Percentiles rank a stretch among this genome's conserved stretches.
Evolutionary conservation across 768 basidiomycete genomes (phyloP).

Genomic region (Tulasnella sp.): DNA sequence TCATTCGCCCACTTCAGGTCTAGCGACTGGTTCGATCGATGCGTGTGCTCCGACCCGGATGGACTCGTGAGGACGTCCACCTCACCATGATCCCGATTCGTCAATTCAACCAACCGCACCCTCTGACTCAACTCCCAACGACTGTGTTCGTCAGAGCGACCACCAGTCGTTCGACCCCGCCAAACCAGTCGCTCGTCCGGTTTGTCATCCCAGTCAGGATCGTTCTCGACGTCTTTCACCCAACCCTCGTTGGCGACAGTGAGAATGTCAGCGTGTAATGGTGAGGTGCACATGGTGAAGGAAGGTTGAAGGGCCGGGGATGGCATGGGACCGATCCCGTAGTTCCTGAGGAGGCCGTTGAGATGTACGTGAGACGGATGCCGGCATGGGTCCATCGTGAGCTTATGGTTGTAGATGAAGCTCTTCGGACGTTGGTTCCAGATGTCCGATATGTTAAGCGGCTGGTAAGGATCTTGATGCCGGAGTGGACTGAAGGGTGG

Average conservation of each 20-base stretch:
- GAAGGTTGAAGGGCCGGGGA: not conserved
- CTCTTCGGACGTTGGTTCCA: conserved; percentile 20
- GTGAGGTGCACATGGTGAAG: conserved; percentile 15
- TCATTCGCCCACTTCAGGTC: conserved; percentile 19
- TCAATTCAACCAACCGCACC: conserved; percentile 17
- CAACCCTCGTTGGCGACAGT: conserved; percentile 20
- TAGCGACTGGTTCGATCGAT: not conserved
- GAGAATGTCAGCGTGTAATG: conserved; percentile 23
- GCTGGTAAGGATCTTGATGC: not conserved
- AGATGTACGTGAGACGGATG: conserved; percentile 28
- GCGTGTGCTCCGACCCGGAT: not conserved
- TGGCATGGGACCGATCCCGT: conserved; percentile 14
- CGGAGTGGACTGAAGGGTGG: conserved; percentile 11
- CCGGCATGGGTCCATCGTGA: conserved; percentile 42
- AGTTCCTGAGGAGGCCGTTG: conserved; percentile 13
- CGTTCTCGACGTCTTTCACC: conserved; percentile 24
- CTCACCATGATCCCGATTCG: not conserved
- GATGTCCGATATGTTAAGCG: not conserved
- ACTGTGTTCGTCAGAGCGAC: conserved; percentile 19
- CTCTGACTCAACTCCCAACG: conserved; percentile 26
- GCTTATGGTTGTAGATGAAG: conserved; percentile 41
- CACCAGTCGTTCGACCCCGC: conserved; percentile 34
- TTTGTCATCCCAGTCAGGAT: conserved; percentile 31
- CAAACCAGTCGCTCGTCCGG: conserved; percentile 31
- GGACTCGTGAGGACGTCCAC: not conserved